Base-by-base conservation (phyloP, 1,139 yeast genomes). In the Pichia sp. region DNA sequence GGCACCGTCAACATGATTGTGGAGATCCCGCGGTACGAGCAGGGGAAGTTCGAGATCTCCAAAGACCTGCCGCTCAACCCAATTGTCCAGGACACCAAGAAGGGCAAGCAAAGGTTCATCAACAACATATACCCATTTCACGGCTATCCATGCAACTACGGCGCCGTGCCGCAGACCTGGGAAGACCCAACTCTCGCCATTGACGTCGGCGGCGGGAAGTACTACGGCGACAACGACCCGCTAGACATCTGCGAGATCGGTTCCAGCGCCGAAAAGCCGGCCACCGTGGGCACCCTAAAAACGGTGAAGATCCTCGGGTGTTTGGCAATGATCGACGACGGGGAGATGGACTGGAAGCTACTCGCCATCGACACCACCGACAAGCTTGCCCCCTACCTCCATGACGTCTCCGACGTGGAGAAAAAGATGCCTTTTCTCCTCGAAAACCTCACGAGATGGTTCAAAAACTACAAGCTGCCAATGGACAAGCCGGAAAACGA, bases 81-180 rank as follows among this genome's bases (percentile, higher is more conserved):
- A 58, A 92, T 93, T 61, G 78, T 87, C 43, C 99, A 93, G 75
- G 99, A 93, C 72, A 84, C 86, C 62, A 92, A 92, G 75, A 90
- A 91, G 73, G 97, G 96, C 48, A 83, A 89, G 72, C 80, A 90
- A 63, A 77, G 95, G 71, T 87, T 84, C 66, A 95, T 92, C 53
- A 85, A 95, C 72, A 93, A 93, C 79, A 78, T 95, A 61, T 92
- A 89, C 80, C 99, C 99, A 38, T 95, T 86, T 77, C 92, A 89
- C 70, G 99, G 99, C 30, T 92, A 92, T 75, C 90, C 93, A 60
- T 96, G 89, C 75, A 92, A 92, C 75, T 92, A 92, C 71, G 98
- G 99, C 60, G 97, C 98, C n/a, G 80, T 93, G 72, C 97, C 98
- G 49, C 98, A 92, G 75, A 93, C 99, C 31, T 93, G 98, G 98